Percentiles rank a stretch among this genome's conserved stretches.
These are phyloP conservation scores for Xerocomus spinulosus DNA, from an alignment of 768 basidiomycete species.

Conservation along the genomic window DNA sequence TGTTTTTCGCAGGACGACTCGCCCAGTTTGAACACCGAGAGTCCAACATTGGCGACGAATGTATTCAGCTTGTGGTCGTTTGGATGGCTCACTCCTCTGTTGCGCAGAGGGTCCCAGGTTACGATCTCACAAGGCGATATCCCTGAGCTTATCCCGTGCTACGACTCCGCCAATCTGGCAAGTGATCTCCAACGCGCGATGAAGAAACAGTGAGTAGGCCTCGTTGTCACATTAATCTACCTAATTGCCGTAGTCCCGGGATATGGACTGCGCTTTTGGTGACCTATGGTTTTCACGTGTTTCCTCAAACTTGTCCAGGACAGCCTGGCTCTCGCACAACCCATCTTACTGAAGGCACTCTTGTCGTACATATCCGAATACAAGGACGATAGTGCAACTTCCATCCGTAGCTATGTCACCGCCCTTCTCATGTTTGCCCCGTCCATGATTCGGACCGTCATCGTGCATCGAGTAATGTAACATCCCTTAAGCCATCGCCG, in stretches of 20 bases:
- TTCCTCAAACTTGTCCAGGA: conserved; percentile 77
- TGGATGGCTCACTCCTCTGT: conserved; percentile 77
- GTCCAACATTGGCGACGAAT: conserved; percentile 71
- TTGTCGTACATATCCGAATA: conserved; percentile 80
- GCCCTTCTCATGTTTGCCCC: conserved; percentile 76
- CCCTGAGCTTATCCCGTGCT: conserved; percentile 60
- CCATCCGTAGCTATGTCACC: conserved; percentile 60
- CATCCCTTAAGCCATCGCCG: neutral
- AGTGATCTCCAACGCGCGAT: conserved; percentile 56
- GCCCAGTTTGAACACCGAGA: conserved; percentile 47
- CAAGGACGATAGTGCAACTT: conserved; percentile 38
- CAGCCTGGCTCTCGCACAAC: conserved; percentile 64
- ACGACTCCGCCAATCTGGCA: conserved; percentile 69
- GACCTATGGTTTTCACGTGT: conserved; percentile 71
- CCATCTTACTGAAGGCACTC: conserved; percentile 77
- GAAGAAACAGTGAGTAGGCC: conserved; percentile 50
- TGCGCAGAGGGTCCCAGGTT: conserved; percentile 60
- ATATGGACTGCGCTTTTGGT: conserved; percentile 73
- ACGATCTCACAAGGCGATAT: conserved; percentile 85
- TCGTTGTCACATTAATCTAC: neutral
- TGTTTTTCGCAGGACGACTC: conserved; percentile 59
- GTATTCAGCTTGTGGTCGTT: conserved; percentile 83
- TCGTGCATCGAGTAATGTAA: conserved; percentile 66
- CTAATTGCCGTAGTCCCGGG: conserved; percentile 42
- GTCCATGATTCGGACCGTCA: conserved; percentile 71